Evolutionary conservation across 2,329 filamentous ascomycete genomes (phyloP).

Genomic region (Cladosporium phlei): DNA sequence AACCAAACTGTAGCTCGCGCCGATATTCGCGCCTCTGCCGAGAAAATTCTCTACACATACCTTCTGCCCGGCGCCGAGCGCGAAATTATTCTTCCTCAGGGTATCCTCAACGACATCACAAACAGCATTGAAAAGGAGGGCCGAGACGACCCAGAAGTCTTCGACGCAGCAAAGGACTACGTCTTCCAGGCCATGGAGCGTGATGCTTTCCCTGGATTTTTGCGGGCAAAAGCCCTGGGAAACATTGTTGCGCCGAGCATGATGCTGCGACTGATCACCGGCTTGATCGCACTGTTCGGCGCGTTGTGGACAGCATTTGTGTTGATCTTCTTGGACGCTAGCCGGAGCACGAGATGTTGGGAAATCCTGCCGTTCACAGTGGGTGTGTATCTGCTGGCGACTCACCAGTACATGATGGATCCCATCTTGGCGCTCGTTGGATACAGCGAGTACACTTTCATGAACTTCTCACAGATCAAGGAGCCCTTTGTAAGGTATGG

Average conservation of each 20-base stretch:
- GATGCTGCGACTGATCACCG: conserved; percentile 77
- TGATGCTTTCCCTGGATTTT: conserved; percentile 95
- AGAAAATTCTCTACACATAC: conserved; percentile 98
- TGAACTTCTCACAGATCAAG: conserved; percentile 80
- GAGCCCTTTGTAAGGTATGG: conserved; percentile 73
- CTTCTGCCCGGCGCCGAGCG: conserved; percentile 90
- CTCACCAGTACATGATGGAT: conserved; percentile 94
- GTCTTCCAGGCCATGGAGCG: conserved; percentile 99
- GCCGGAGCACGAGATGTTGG: conserved; percentile 72
- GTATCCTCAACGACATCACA: conserved; percentile 81
- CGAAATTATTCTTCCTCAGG: conserved; percentile 87
- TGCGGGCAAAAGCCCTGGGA: conserved; percentile 89
- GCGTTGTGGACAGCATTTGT: conserved; percentile 93
- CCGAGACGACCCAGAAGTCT: conserved; percentile 93
- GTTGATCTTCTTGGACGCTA: conserved; percentile 82
- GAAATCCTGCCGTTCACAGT: conserved; percentile 89
- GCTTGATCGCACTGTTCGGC: conserved; percentile 79
- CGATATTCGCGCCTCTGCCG: conserved; percentile 87
- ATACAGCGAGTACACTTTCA: conserved; percentile 92
- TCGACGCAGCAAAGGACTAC: conserved; percentile 96
- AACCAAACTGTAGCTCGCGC: conserved; percentile 78
- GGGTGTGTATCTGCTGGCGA: conserved; percentile 80
- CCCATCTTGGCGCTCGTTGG: conserved; percentile 84
- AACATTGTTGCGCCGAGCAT: conserved; percentile 91
- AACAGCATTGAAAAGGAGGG: conserved; percentile 83